phyloP scores from a whole-genome alignment of 441 rosid genomes.

The Aleurites moluccanus region DNA sequence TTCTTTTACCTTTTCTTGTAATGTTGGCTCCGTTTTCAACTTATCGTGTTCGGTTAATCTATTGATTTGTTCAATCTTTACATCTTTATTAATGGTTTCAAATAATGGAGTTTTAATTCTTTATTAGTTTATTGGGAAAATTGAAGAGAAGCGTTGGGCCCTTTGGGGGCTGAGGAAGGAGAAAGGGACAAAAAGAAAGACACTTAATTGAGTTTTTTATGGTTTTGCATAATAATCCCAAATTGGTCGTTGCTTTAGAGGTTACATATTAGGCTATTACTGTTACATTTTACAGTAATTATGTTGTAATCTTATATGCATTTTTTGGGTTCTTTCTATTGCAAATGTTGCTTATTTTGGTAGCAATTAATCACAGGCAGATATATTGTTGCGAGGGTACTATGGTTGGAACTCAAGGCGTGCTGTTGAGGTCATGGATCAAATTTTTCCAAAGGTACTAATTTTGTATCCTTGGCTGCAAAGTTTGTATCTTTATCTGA shows the following conservation, averaged over 20 bases:
- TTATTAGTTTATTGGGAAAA: background rate
- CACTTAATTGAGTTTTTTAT: background rate
- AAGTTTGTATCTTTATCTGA: background rate
- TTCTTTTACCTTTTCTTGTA: background rate
- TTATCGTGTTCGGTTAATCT: background rate
- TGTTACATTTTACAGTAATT: background rate
- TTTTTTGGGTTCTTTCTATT: background rate
- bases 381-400: slow-evolving; percentile 77
- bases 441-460: slow-evolving; percentile 82
- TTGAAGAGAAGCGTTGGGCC: background rate
- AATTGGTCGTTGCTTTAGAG: background rate
- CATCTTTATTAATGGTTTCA: background rate
- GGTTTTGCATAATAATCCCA: background rate
- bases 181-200: background rate
- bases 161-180: background rate
- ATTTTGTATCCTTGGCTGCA: background rate
- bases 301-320: background rate
- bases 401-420: slow-evolving; percentile 90
- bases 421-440: slow-evolving; percentile 69
- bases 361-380: slow-evolving; percentile 52
- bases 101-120: background rate
- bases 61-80: background rate
- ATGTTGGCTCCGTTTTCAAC: no score
- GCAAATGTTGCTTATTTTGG: background rate
- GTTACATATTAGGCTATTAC: background rate